A percentile compares a stretch with the other conserved stretches of the same genome.
These are phyloP conservation scores for Psilocybe tampanensis DNA, from an alignment of 768 basidiomycete genomes.

Conservation along the genomic window DNA sequence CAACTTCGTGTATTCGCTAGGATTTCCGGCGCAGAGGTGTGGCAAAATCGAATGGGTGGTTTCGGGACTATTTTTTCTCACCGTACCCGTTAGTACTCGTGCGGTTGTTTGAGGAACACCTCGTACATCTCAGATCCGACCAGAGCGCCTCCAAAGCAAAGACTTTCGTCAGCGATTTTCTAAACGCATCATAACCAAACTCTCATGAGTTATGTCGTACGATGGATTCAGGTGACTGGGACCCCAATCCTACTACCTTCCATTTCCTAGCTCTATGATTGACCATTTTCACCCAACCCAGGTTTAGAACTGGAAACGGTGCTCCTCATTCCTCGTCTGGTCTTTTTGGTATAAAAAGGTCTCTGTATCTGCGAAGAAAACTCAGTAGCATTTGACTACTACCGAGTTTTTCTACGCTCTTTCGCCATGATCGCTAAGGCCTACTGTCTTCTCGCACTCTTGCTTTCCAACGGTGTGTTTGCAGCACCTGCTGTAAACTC, in stretches of 20 bases:
- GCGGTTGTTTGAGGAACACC: slow-evolving; percentile 18
- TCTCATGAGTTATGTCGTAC: not conserved
- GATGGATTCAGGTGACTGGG: not conserved
- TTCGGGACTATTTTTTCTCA: not conserved
- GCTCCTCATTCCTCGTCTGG: not conserved
- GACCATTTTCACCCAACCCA: not conserved
- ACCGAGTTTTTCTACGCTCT: slow-evolving; percentile 3
- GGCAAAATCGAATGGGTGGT: slow-evolving; percentile 1
- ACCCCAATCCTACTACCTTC: not conserved
- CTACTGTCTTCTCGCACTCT: slow-evolving; percentile 35
- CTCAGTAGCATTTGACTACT: slow-evolving; percentile 1
- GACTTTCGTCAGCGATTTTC: slow-evolving; percentile 11
- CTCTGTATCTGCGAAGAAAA: not conserved
- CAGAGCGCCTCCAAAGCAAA: not conserved
- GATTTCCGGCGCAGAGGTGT: not conserved
- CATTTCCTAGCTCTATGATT: not conserved
- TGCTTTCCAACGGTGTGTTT: slow-evolving; percentile 27
- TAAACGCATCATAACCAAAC: not conserved
- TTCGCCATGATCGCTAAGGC: slow-evolving; percentile 36
- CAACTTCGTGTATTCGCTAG: not conserved
- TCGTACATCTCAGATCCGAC: not conserved
- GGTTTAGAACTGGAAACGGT: not conserved
- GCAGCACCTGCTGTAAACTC: slow-evolving; percentile 28
- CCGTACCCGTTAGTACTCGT: not conserved
- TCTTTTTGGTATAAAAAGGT: slow-evolving; percentile 21